Evolutionary conservation across 176 grass and related monocot genomes (phyloP).

Genomic region (Poa pratensis): DNA sequence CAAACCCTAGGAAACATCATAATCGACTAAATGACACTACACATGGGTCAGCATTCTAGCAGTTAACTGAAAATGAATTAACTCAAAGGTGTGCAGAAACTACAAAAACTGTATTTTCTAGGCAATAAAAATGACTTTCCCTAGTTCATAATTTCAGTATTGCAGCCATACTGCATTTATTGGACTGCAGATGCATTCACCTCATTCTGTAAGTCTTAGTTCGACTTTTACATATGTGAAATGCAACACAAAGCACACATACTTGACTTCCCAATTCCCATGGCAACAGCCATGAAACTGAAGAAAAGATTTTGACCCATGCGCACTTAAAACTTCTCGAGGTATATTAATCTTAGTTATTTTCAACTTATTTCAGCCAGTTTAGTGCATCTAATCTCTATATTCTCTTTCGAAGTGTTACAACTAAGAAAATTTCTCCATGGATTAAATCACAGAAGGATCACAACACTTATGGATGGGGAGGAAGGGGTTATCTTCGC

Average conservation of each 20-base stretch:
- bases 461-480: not conserved
- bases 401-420: not conserved
- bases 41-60: not conserved
- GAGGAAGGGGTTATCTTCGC: not conserved
- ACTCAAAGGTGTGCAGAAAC: not conserved
- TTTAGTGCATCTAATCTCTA: not conserved
- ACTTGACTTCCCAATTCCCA: not conserved
- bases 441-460: not conserved
- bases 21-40: not conserved
- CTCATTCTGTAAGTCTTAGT: conserved; percentile 7
- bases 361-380: not conserved
- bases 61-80: not conserved
- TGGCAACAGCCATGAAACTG: not conserved
- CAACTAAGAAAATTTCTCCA: not conserved
- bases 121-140: not conserved
- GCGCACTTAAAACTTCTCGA: not conserved
- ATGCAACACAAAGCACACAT: not conserved
- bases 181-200: conserved; percentile 6
- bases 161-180: not conserved
- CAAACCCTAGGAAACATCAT: not conserved
- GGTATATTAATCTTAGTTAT: not conserved
- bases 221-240: not conserved
- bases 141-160: not conserved
- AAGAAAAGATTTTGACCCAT: not conserved
- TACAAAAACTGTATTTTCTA: not conserved